Conservation (phyloP, 2,329 filamentous ascomycete genomes). For the Colletotrichum kahawae region DNA sequence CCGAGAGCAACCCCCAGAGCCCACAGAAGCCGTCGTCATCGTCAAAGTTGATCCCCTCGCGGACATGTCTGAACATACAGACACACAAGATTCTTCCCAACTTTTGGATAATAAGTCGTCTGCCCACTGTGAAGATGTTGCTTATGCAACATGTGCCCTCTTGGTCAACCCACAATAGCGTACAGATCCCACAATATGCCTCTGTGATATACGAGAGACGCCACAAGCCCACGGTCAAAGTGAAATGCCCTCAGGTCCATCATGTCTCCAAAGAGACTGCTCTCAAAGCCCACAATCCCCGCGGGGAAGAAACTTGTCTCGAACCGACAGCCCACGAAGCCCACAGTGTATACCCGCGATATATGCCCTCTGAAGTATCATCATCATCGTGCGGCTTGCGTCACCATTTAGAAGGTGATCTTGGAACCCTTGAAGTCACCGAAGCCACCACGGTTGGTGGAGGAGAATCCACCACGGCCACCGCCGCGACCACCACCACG, state of each 20-base stretch:
- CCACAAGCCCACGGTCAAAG: constrained; percentile 38
- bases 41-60: constrained; percentile 35
- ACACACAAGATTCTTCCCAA: constrained; percentile 37
- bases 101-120: constrained; percentile 26
- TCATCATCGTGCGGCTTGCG: constrained; percentile 34
- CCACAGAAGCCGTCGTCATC: constrained; percentile 35
- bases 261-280: constrained; percentile 50
- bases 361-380: constrained; percentile 49
- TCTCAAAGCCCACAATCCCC: constrained; percentile 59
- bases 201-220: constrained; percentile 12
- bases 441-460: constrained; percentile 42
- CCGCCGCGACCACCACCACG: constrained; percentile 57
- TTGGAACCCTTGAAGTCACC: constrained; percentile 72
- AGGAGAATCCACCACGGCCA: constrained; percentile 57
- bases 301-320: constrained; percentile 40
- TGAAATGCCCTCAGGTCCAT: constrained; percentile 61
- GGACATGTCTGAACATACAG: constrained; percentile 19
- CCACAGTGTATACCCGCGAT: constrained; percentile 48
- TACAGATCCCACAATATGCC: constrained; percentile 15
- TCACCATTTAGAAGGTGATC: constrained; percentile 65
- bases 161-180: constrained; percentile 28
- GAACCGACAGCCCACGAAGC: constrained; percentile 65
- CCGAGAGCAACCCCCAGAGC: constrained; percentile 24
- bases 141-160: constrained; percentile 32
- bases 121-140: constrained; percentile 26